Percentiles rank a stretch among this genome's conserved stretches.
Conservation (phyloP, 257 asterid genomes). For the Nicotiana knightiana region DNA sequence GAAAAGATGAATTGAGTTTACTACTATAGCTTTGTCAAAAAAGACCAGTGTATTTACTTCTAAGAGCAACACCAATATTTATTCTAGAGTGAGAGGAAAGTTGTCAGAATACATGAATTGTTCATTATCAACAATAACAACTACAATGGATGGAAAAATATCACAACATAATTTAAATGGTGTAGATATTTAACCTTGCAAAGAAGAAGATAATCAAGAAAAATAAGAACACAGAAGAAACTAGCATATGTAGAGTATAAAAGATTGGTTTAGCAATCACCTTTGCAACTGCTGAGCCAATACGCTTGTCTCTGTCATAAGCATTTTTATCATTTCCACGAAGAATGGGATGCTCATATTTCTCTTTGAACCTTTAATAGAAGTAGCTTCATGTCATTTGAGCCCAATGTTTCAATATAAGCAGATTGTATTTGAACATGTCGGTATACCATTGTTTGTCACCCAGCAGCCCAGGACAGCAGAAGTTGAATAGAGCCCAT, state of each 20-base stretch:
- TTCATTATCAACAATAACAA: neutral
- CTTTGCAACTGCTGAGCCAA: constrained; percentile 90
- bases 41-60: neutral
- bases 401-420: constrained; percentile 7
- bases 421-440: constrained; percentile 2
- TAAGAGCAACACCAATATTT: neutral
- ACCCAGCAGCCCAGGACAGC: constrained; percentile 86
- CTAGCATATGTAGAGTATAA: neutral
- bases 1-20: neutral
- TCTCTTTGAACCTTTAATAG: constrained; percentile 69
- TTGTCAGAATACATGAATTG: neutral
- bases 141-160: neutral
- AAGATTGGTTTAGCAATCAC: constrained; percentile 25
- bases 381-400: constrained; percentile 1
- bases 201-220: constrained; percentile 6
- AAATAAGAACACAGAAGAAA: neutral
- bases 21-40: neutral
- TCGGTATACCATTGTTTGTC: constrained; percentile 68
- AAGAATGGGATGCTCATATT: constrained; percentile 64
- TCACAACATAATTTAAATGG: neutral
- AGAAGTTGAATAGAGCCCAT: constrained; percentile 91
- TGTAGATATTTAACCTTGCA: neutral
- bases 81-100: neutral
- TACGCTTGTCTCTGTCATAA: constrained; percentile 78
- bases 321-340: constrained; percentile 93